phyloP scores from a whole-genome alignment of 2,329 filamentous ascomycete species.

The Chlorencoelia australis region DNA sequence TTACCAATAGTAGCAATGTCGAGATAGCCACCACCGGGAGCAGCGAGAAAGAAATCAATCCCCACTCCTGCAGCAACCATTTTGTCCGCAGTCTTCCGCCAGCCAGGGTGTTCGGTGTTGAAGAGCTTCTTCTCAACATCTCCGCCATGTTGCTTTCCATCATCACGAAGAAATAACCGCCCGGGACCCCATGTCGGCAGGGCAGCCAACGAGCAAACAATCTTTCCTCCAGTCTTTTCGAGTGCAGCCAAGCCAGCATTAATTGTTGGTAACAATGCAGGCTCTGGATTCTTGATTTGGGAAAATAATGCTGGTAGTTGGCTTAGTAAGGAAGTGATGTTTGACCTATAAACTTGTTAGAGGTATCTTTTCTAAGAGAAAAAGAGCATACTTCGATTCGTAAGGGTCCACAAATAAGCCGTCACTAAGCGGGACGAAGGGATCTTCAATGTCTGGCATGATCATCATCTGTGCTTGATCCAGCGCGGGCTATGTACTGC shows the following conservation, averaged over 20 bases:
- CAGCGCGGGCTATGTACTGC: conserved; percentile 47
- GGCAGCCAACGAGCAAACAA: conserved; percentile 78
- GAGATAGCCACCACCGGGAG: conserved; percentile 81
- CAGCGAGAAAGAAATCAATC: conserved; percentile 87
- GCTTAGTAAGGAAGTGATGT: conserved; percentile 80
- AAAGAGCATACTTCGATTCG: conserved; percentile 57
- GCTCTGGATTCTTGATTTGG: conserved; percentile 80
- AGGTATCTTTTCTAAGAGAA: neutral
- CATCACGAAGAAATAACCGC: conserved; percentile 74
- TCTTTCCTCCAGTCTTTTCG: conserved; percentile 80
- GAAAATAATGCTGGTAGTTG: conserved; percentile 81
- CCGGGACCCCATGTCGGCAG: conserved; percentile 89
- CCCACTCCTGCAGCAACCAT: conserved; percentile 83
- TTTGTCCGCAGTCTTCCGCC: conserved; percentile 76
- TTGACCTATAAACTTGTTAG: conserved; percentile 36
- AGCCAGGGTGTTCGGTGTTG: conserved; percentile 78
- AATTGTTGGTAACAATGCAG: conserved; percentile 73
- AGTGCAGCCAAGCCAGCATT: conserved; percentile 78
- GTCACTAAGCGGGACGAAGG: conserved; percentile 84
- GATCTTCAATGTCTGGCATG: conserved; percentile 94
- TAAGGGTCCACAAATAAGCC: conserved; percentile 92
- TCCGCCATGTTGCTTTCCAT: conserved; percentile 73
- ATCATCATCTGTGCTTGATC: conserved; percentile 96
- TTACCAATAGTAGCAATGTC: conserved; percentile 84
- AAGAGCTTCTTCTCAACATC: conserved; percentile 90